Percentiles rank a stretch among this genome's conserved stretches.
Evolutionary conservation across 352 stramenopile genomes (phyloP).

Genomic region (Elongisporangium undulatum): DNA sequence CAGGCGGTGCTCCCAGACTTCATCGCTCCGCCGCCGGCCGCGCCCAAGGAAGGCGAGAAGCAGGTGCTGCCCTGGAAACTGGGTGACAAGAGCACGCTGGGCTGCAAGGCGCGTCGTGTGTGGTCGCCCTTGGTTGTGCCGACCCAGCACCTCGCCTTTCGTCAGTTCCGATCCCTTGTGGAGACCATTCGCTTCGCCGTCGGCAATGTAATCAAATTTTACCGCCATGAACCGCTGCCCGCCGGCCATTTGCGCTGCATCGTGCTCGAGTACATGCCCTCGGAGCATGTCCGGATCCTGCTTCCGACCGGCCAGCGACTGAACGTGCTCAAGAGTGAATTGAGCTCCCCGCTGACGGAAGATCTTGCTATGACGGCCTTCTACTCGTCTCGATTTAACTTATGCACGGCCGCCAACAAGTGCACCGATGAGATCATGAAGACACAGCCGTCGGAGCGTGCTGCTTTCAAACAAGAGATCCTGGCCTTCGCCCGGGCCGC

Average conservation of each 20-base stretch:
- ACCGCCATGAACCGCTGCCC: constrained; percentile 18
- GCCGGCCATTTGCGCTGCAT: constrained; percentile 62
- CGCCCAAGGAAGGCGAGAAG: constrained; percentile 7
- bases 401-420: constrained; percentile 45
- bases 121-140: constrained; percentile 61
- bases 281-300: constrained; percentile 46
- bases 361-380: constrained; percentile 66
- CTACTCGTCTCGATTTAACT: constrained; percentile 69
- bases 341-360: constrained; percentile 63
- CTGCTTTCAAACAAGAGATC: constrained; percentile 62
- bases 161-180: constrained; percentile 52
- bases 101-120: constrained; percentile 36
- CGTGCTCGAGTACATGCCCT: constrained; percentile 38
- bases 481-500: constrained; percentile 37
- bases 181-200: constrained; percentile 55
- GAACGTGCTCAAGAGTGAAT: constrained; percentile 43
- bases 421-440: constrained; percentile 45
- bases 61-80: constrained; percentile 25
- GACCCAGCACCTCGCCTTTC: constrained; percentile 34
- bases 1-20: constrained; percentile 52
- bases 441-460: constrained; percentile 47
- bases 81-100: constrained; percentile 10
- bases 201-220: constrained; percentile 71
- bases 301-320: constrained; percentile 50
- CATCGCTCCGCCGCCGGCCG: constrained; percentile 9